A percentile compares a stretch with the other conserved stretches of the same genome.
phyloP scores from a whole-genome alignment of 2,329 filamentous ascomycete species.

The Elsinoe ampelina region DNA sequence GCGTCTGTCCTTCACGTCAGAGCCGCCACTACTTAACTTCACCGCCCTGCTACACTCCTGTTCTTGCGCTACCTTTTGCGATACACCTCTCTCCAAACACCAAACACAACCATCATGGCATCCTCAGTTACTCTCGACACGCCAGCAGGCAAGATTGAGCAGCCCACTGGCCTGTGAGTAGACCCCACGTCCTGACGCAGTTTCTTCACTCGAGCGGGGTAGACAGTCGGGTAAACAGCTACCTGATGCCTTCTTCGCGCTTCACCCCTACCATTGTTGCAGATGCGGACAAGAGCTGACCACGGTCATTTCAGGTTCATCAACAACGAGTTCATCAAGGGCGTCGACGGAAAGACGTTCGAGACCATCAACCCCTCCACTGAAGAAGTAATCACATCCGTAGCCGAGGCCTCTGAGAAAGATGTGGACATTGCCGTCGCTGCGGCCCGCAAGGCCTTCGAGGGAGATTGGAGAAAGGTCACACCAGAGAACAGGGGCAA shows the following conservation, averaged over 20 bases:
- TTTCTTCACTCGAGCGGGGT: not conserved
- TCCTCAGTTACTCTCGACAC: conserved; percentile 57
- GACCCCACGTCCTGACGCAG: not conserved
- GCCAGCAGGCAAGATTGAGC: conserved; percentile 50
- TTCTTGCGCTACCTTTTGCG: conserved; percentile 14
- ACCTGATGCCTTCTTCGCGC: not conserved
- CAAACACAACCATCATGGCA: conserved; percentile 28
- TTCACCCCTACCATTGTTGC: not conserved
- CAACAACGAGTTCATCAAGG: conserved; percentile 83
- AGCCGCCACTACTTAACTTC: conserved; percentile 8
- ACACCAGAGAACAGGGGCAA: conserved; percentile 63
- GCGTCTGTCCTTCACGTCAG: not conserved
- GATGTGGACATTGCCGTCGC: conserved; percentile 71
- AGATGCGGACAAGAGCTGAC: not conserved
- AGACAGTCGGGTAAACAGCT: not conserved
- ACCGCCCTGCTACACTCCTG: not conserved
- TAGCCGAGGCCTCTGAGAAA: conserved; percentile 70
- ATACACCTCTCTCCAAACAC: conserved; percentile 17
- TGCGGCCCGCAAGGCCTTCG: conserved; percentile 78
- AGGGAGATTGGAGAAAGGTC: conserved; percentile 58
- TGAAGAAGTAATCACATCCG: conserved; percentile 42
- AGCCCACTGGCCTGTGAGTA: conserved; percentile 46
- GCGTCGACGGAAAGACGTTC: conserved; percentile 79
- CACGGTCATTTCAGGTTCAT: conserved; percentile 55
- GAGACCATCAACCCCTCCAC: conserved; percentile 83